A percentile compares a stretch with the other conserved stretches of the same genome.
Conservation (phyloP, 2,329 filamentous ascomycete species). For the Ceratocystis variospora region DNA sequence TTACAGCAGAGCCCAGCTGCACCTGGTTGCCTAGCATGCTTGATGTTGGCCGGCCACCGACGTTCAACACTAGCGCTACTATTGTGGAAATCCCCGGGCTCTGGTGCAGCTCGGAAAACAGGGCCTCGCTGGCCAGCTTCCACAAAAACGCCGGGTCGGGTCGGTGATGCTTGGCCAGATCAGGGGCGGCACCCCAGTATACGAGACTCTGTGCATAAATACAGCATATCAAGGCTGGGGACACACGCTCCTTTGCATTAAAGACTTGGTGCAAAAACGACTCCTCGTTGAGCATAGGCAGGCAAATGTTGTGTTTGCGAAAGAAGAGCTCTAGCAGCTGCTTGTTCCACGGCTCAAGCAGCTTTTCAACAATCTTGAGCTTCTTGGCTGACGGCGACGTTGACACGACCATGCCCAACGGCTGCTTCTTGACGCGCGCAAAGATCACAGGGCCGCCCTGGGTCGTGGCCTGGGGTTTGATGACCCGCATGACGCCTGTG, state of each 20-base stretch:
- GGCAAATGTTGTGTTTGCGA: slow-evolving; percentile 42
- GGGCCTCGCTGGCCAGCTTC: slow-evolving; percentile 46
- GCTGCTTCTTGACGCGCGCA: slow-evolving; percentile 34
- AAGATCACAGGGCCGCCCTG: slow-evolving; percentile 32
- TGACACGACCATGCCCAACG: slow-evolving; percentile 30
- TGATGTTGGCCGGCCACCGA: slow-evolving; percentile 46
- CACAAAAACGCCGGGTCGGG: slow-evolving; percentile 48
- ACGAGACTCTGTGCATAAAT: slow-evolving; percentile 44
- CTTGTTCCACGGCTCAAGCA: slow-evolving; percentile 40
- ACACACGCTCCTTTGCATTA: slow-evolving; percentile 34
- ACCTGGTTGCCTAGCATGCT: slow-evolving; percentile 45
- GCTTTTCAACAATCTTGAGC: slow-evolving; percentile 43
- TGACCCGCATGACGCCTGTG: slow-evolving; percentile 26
- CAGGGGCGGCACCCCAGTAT: slow-evolving; percentile 40
- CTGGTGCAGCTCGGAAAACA: slow-evolving; percentile 46
- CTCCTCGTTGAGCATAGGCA: slow-evolving; percentile 45
- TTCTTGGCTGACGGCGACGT: slow-evolving; percentile 32
- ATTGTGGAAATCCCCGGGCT: slow-evolving; percentile 46
- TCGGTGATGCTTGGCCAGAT: slow-evolving; percentile 32
- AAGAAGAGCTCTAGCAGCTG: slow-evolving; percentile 43
- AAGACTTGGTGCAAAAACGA: slow-evolving; percentile 38
- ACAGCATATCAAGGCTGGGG: slow-evolving; percentile 42
- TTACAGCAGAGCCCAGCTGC: slow-evolving; percentile 36
- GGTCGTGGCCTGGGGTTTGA: slow-evolving; percentile 25
- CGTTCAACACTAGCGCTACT: slow-evolving; percentile 42